A percentile compares a stretch with the other conserved stretches of the same genome.
These are phyloP conservation scores for Rhodotorula diobovata DNA, from an alignment of 768 basidiomycete species.

Conservation along the genomic window DNA sequence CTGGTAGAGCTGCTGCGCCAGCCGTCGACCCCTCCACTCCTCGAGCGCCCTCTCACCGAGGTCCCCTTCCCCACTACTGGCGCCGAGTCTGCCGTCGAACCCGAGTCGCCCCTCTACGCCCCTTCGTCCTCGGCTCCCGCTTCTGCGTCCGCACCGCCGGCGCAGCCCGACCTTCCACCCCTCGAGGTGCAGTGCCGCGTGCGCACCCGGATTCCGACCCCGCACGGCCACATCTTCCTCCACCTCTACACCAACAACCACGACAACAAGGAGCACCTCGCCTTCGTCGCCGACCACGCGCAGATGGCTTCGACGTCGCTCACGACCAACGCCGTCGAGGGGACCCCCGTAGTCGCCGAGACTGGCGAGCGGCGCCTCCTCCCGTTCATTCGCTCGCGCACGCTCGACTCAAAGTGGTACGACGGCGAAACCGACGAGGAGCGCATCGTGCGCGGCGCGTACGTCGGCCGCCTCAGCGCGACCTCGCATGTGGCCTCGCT, in stretches of 20 bases:
- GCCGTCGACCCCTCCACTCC: constrained; percentile 24
- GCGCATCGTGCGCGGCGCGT: constrained; percentile 86
- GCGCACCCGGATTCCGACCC: constrained; percentile 92
- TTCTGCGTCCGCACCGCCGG: neutral
- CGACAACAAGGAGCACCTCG: constrained; percentile 91
- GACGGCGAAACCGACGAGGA: constrained; percentile 87
- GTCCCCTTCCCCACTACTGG: constrained; percentile 4
- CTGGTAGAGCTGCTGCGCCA: constrained; percentile 28
- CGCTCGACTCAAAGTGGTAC: constrained; percentile 78
- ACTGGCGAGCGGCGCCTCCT: constrained; percentile 12
- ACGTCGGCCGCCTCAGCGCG: constrained; percentile 73
- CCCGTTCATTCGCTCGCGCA: constrained; percentile 63
- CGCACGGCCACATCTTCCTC: constrained; percentile 85
- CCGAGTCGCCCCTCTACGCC: constrained; percentile 7
- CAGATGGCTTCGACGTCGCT: constrained; percentile 56
- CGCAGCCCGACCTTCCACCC: constrained; percentile 36
- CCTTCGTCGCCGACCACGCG: constrained; percentile 85
- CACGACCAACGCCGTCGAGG: constrained; percentile 33
- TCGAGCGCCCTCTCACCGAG: constrained; percentile 8
- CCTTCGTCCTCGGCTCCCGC: constrained; percentile 4
- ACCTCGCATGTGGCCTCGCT: constrained; percentile 50
- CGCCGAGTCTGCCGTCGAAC: constrained; percentile 18
- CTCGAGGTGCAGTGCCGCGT: constrained; percentile 90
- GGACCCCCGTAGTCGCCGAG: constrained; percentile 17
- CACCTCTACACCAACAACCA: constrained; percentile 91